Percentiles rank a stretch among this genome's conserved stretches.
Evolutionary conservation across 1,139 yeast genomes (phyloP).

Genomic region (Yamadazyma songkhlaensis): DNA sequence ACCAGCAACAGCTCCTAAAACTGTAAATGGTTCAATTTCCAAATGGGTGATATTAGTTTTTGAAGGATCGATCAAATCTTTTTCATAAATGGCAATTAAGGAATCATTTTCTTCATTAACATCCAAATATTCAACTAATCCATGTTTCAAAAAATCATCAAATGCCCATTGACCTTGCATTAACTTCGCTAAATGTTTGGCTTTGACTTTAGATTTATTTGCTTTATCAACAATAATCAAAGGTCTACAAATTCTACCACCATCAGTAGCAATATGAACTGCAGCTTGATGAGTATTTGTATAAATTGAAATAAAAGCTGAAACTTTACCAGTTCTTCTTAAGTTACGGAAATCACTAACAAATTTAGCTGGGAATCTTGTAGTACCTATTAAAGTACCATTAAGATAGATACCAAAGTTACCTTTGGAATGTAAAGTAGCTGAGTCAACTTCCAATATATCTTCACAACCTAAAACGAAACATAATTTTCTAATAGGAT

Average conservation of each 20-base stretch:
- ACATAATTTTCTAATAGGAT: constrained; percentile 76
- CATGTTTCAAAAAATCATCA: constrained; percentile 83
- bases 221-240: constrained; percentile 74
- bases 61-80: constrained; percentile 27
- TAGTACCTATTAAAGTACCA: constrained; percentile 91
- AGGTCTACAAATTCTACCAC: constrained; percentile 98
- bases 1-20: constrained; percentile 97
- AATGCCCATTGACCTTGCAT: constrained; percentile 72
- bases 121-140: constrained; percentile 92
- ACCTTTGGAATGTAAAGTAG: constrained; percentile 71
- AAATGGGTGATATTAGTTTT: constrained; percentile 64
- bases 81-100: constrained; percentile 85
- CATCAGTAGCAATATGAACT: constrained; percentile 97
- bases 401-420: constrained; percentile 84
- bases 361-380: constrained; percentile 80
- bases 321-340: constrained; percentile 81
- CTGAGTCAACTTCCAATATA: constrained; percentile 76
- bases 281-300: constrained; percentile 87
- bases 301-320: constrained; percentile 88
- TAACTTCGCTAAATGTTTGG: constrained; percentile 62
- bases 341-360: constrained; percentile 74
- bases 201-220: constrained; percentile 67
- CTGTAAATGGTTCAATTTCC: constrained; percentile 96
- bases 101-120: constrained; percentile 98
- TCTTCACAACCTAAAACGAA: constrained; percentile 87